phyloP scores from a whole-genome alignment of 345 rosid species.

The Sisymbrium altissimum region DNA sequence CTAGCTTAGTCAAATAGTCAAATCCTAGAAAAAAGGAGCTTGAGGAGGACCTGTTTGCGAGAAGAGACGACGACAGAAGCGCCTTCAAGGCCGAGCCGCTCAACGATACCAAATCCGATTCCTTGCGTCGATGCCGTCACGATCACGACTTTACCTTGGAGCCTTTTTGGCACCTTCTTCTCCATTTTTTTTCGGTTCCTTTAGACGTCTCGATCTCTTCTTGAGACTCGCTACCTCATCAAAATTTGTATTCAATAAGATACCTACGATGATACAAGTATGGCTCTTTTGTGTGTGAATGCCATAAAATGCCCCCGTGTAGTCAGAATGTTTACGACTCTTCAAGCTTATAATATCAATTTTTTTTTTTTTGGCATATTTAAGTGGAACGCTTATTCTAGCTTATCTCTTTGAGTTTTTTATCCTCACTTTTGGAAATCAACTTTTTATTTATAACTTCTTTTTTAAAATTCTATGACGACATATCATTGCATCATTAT shows the following conservation, averaged over 20 bases:
- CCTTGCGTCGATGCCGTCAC: conserved; percentile 97
- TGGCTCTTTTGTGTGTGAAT: too few species aligned
- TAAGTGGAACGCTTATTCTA: background rate
- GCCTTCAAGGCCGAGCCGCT: conserved; percentile 69
- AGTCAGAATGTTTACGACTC: background rate
- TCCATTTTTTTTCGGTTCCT: conserved; percentile 29
- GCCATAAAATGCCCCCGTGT: too few species aligned
- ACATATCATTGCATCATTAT: background rate
- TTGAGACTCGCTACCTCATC: too few species aligned
- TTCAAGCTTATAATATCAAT: background rate
- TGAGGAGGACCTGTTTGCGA: conserved; percentile 31
- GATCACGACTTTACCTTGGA: conserved; percentile 76
- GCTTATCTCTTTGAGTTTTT: background rate
- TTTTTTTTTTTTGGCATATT: too few species aligned
- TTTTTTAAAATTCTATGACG: background rate
- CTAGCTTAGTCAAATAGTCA: background rate
- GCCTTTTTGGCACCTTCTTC: conserved; percentile 43
- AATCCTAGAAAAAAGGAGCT: background rate
- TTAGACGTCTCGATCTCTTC: background rate
- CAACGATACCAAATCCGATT: conserved; percentile 69
- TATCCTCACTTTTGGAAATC: background rate
- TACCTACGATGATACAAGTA: too few species aligned
- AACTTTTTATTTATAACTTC: too few species aligned
- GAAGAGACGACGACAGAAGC: conserved; percentile 42
- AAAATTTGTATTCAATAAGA: too few species aligned